Base-by-base conservation (phyloP, 2,329 filamentous ascomycete species). In the Catunica adiposa region DNA sequence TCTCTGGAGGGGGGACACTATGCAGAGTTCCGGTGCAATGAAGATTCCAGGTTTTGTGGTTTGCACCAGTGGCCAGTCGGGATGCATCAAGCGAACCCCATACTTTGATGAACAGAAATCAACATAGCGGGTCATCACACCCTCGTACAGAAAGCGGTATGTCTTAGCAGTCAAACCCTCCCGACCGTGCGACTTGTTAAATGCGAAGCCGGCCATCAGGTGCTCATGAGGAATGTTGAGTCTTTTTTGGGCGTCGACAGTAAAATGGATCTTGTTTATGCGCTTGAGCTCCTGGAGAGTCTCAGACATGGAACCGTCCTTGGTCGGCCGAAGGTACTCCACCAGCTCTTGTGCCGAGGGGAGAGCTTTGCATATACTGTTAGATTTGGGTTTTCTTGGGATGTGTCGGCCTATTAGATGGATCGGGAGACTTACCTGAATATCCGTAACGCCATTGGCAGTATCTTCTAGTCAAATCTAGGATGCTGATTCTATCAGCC, bases 21-120 rank as follows among this genome's bases (percentile, higher is more conserved):
- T 67, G 55, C 77, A 79, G 2, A 80, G 65, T 61, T 85, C 82
- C 68, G 84, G 75, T 0, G 82, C 82, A 60, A 83, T 81, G 2
- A 69, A 66, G 2, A 53, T 51, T 0, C 73, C 78, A 1, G 66
- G 73, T 44, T 73, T 74, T 3, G 70, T 73, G 0, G 80, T 79
- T 60, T 77, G 69, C 6, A 85, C 71, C 1, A 84, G 64, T 0
- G 82, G 82, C 1, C 82, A 68, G 1, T 70, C 62, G 6, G 71
- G 68, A 47, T 67, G 70, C 14, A 67, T 63, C 0, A 84, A 66
- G 1, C 65, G 64, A 8, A 76, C 66, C 1, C 73, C 71, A 66
- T 84, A 84, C 55, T 71, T 71, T n/a, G 71, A 63, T 3, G 63
- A 54, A 61, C 79, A 84, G 65, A 83, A 81, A 0, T 83, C 69